Base-by-base conservation (phyloP, 164 flowering plant species). In the Annona cherimola region DNA sequence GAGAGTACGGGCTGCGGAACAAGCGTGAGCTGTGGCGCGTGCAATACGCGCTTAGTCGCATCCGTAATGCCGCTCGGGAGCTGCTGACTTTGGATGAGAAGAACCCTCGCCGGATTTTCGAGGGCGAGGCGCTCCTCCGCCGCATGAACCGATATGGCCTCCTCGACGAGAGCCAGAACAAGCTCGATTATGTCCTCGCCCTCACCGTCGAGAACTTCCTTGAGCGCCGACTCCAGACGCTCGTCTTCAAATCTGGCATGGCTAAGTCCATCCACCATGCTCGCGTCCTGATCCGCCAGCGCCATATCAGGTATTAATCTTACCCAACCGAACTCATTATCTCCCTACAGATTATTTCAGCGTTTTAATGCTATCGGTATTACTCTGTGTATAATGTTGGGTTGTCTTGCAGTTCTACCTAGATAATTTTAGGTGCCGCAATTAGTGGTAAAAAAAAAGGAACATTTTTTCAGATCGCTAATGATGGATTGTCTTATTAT, bases 211-310 rank as follows among this genome's bases (percentile, higher is more conserved):
- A 87, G 80, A 87, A 86, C 74, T 87, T 87, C 71, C 89, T 87
- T 42, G 89, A 85, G 75, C 90, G 88, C 4, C 87, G 87, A 2
- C 86, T 87, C 9, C 88, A 87, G 72, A 87, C 90, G 2, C 85
- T 82, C 6, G 87, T 87, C 8, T 87, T 87, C 78, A 87, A 87
- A 80, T 81, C 88, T 1, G 89, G 89, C 40, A 86, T 86, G 89
- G 90, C 90, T 1, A 86, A 87, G 83, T 87, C 88, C 4, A 87
- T 85, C 69, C 90, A 87, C 70, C 90, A 87, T 66, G 88, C 88
- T 26, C 80, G 90, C 67, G 88, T 87, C 66, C 90, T 87, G 71
- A 87, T 87, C 71, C 81, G 86, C 79, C 90, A 87, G 71, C 84
- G 82, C 85, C 90, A 87, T 70, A 85, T 85, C 76, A 85, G 90